These are phyloP conservation scores for Jatropha curcas DNA, from an alignment of 345 rosid species.

Conservation along the genomic window DNA sequence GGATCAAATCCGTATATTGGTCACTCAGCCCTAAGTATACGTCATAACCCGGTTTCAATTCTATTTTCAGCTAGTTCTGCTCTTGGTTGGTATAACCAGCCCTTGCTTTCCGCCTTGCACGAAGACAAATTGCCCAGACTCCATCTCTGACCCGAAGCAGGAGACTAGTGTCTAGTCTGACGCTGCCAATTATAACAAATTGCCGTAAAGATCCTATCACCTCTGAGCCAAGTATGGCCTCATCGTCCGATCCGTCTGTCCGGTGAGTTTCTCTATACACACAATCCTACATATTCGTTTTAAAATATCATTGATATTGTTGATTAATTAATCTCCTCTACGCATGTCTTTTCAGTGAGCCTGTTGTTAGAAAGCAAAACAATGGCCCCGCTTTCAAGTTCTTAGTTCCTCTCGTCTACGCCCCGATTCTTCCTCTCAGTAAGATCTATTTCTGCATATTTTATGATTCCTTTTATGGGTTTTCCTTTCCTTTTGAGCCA, in stretches of 20 bases:
- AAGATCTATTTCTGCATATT: slow-evolving; percentile 14
- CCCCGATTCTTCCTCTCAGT: slow-evolving; percentile 92
- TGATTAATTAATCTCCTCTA: not conserved
- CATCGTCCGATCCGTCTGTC: not conserved
- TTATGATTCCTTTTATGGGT: not conserved
- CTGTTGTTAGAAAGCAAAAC: slow-evolving; percentile 47
- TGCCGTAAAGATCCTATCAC: not conserved
- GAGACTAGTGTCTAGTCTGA: not conserved
- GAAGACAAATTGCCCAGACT: not conserved
- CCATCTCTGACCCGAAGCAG: not conserved
- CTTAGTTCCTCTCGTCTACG: slow-evolving; percentile 79
- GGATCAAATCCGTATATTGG: too few relatives aligned
- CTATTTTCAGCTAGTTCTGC: not conserved
- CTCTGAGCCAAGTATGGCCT: not conserved
- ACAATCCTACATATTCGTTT: too few relatives aligned
- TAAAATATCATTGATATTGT: not conserved
- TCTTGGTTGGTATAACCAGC: not conserved
- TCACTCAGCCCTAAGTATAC: too few relatives aligned
- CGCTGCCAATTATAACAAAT: not conserved
- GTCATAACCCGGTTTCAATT: too few relatives aligned
- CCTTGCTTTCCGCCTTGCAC: not conserved
- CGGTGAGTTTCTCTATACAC: not conserved
- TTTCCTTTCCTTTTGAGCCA: not conserved
- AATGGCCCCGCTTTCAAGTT: slow-evolving; percentile 69
- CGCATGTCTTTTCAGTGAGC: slow-evolving; percentile 21